Evolutionary conservation across 805 yeast genomes (phyloP).

Genomic region (Ogataea methylovora): DNA sequence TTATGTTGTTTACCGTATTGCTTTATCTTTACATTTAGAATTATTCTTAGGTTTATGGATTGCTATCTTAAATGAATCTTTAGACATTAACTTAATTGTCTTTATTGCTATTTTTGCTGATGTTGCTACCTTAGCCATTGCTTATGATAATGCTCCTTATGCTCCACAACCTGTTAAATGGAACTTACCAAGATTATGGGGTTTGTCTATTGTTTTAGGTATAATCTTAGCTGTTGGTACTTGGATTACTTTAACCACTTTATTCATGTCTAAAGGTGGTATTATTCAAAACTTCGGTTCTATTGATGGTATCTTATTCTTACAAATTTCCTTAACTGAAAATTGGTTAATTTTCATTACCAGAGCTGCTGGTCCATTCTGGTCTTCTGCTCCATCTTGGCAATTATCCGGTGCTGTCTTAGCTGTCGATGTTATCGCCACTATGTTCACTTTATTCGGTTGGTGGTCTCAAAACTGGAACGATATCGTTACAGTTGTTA

Average conservation of each 20-base stretch:
- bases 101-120: conserved; percentile 97
- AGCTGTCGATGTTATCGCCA: conserved; percentile 83
- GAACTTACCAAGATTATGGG: conserved; percentile 97
- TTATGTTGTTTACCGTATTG: conserved; percentile 96
- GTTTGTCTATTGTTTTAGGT: conserved; percentile 89
- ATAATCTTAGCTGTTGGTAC: conserved; percentile 81
- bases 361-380: conserved; percentile 97
- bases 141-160: conserved; percentile 95
- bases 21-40: conserved; percentile 90
- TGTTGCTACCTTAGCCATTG: conserved; percentile 95
- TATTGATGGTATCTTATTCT: conserved; percentile 86
- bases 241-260: conserved; percentile 92
- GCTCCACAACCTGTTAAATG: conserved; percentile 91
- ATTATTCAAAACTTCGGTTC: conserved; percentile 95
- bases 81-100: conserved; percentile 86
- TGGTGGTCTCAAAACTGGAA: conserved; percentile 99
- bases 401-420: conserved; percentile 92
- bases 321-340: conserved; percentile 91
- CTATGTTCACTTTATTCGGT: conserved; percentile 88
- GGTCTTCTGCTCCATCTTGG: conserved; percentile 96
- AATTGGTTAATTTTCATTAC: conserved; percentile 96
- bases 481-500: conserved; percentile 88
- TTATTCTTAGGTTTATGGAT: conserved; percentile 94
- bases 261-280: conserved; percentile 88
- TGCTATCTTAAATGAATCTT: conserved; percentile 81